A percentile compares a stretch with the other conserved stretches of the same genome.
Evolutionary conservation across 2,329 filamentous ascomycete species (phyloP).

Genomic region (Mycosphaerelloides madeirae): DNA sequence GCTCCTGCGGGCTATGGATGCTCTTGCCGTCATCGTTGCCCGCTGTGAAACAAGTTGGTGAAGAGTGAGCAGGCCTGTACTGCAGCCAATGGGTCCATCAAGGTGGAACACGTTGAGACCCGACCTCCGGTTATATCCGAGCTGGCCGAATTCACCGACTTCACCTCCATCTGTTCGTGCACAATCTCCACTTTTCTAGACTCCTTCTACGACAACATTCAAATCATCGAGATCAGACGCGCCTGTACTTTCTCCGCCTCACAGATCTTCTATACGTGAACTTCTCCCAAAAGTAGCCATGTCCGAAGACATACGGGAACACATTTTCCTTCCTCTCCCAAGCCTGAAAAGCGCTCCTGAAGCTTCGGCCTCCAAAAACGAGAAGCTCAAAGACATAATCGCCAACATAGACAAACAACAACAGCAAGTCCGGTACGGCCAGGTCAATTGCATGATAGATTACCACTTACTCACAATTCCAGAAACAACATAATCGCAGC

Average conservation of each 20-base stretch:
- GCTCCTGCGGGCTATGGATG: background rate
- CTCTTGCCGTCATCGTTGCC: constrained; percentile 1
- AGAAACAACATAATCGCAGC: constrained; percentile 16
- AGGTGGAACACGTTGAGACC: constrained; percentile 1
- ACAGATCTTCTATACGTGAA: too few relatives aligned
- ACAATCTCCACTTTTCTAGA: too few relatives aligned
- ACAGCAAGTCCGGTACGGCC: constrained; percentile 11
- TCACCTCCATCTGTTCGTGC: too few relatives aligned
- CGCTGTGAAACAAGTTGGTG: background rate
- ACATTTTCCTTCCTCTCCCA: constrained; percentile 19
- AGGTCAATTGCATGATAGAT: too few relatives aligned
- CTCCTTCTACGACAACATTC: too few relatives aligned
- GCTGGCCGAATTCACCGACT: too few relatives aligned
- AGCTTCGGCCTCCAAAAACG: constrained; percentile 11
- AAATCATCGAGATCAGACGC: too few relatives aligned
- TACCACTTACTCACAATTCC: constrained; percentile 1
- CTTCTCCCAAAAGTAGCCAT: constrained; percentile 18
- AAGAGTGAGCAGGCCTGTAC: background rate
- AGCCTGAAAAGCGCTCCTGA: constrained; percentile 12
- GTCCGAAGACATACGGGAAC: constrained; percentile 8
- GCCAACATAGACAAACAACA: constrained; percentile 23
- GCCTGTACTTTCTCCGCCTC: too few relatives aligned
- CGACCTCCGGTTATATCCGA: too few relatives aligned
- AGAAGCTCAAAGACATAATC: constrained; percentile 21
- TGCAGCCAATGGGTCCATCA: constrained; percentile 5